These are phyloP conservation scores for Arxiozyma slooffiae DNA, from an alignment of 1,139 yeast genomes.

Conservation along the genomic window DNA sequence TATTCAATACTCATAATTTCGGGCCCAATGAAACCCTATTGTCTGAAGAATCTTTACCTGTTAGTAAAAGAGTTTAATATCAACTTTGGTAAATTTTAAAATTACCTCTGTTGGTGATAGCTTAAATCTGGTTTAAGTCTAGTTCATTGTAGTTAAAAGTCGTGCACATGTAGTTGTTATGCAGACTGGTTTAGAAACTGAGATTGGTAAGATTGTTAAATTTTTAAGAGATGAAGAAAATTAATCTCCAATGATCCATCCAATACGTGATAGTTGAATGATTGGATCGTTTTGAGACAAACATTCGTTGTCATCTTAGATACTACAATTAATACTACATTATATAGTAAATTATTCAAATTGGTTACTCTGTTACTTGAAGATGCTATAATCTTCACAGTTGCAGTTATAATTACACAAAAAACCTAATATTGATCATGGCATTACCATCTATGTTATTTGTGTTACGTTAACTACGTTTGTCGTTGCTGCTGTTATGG, in stretches of 20 bases:
- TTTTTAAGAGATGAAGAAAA: conserved; percentile 87
- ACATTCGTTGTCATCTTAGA: conserved; percentile 63
- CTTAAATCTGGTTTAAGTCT: conserved; percentile 79
- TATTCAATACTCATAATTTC: conserved; percentile 65
- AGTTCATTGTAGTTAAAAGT: conserved; percentile 90
- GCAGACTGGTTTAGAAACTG: conserved; percentile 80
- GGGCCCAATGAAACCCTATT: conserved; percentile 84
- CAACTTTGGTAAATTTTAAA: conserved; percentile 29
- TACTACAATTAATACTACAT: conserved; percentile 73
- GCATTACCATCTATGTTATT: conserved; percentile 92
- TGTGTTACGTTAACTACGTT: conserved; percentile 95
- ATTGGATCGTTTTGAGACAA: conserved; percentile 36
- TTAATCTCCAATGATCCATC: conserved; percentile 53
- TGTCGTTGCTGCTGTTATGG: conserved; percentile 92
- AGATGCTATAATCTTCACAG: conserved; percentile 76
- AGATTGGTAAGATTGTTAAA: conserved; percentile 81
- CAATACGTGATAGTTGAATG: conserved; percentile 30
- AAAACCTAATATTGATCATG: conserved; percentile 82
- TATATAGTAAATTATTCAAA: conserved; percentile 89
- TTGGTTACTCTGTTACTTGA: conserved; percentile 78
- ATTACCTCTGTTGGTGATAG: conserved; percentile 58
- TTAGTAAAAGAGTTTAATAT: conserved; percentile 45
- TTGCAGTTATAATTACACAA: conserved; percentile 79
- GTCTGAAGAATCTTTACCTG: conserved; percentile 92
- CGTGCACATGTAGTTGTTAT: conserved; percentile 87